Percentiles rank a stretch among this genome's conserved stretches.
Evolutionary conservation across 2,329 filamentous ascomycete genomes (phyloP).

Genomic region (Fusarium goolgardi): DNA sequence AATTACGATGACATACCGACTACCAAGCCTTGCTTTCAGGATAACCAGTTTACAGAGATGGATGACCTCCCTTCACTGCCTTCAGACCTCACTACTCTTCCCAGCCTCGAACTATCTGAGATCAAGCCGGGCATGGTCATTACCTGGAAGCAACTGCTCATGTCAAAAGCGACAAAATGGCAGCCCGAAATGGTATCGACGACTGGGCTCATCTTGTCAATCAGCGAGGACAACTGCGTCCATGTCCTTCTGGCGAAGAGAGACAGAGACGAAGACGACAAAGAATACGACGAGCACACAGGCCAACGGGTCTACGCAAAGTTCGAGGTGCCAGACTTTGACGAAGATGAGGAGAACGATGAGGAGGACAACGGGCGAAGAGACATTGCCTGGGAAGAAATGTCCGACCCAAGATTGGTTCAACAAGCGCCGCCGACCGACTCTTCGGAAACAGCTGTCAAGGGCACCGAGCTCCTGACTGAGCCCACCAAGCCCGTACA

Average conservation of each 20-base stretch:
- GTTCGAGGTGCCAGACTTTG: slow-evolving; percentile 77
- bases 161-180: slow-evolving; percentile 73
- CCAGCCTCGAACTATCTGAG: slow-evolving; percentile 60
- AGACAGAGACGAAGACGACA: slow-evolving; percentile 70
- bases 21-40: slow-evolving; percentile 49
- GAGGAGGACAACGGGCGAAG: slow-evolving; percentile 71
- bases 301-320: slow-evolving; percentile 80
- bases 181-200: slow-evolving; percentile 71
- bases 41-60: slow-evolving; percentile 60
- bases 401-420: slow-evolving; percentile 76
- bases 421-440: slow-evolving; percentile 51
- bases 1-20: slow-evolving; percentile 54
- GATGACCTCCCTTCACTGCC: slow-evolving; percentile 74
- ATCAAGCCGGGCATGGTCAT: slow-evolving; percentile 71
- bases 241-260: slow-evolving; percentile 75
- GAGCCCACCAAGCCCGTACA: slow-evolving; percentile 27
- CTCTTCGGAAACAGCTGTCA: slow-evolving; percentile 42
- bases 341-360: slow-evolving; percentile 67
- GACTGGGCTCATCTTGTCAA: slow-evolving; percentile 73
- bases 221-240: slow-evolving; percentile 64
- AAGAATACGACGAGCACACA: slow-evolving; percentile 71
- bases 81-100: slow-evolving; percentile 65
- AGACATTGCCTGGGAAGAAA: slow-evolving; percentile 68
- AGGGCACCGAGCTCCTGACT: slow-evolving; percentile 43
- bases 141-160: slow-evolving; percentile 73